Evolutionary conservation across 805 yeast genomes (phyloP).

Genomic region (Starmerella khaoyaiensis): DNA sequence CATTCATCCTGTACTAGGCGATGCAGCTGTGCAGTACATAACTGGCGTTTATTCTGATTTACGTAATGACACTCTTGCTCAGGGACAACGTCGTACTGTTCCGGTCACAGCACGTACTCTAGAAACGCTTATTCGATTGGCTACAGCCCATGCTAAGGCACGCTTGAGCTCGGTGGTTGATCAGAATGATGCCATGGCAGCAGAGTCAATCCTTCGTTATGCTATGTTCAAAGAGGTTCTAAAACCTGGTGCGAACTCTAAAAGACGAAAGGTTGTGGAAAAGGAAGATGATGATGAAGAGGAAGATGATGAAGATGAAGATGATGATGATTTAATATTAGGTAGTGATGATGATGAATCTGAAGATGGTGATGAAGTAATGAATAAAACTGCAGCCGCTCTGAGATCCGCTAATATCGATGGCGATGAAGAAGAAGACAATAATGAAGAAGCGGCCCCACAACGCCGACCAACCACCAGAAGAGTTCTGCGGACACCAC

Average conservation of each 20-base stretch:
- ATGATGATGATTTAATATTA: constrained; percentile 35
- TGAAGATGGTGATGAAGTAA: constrained; percentile 8
- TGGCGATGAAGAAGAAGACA: constrained; percentile 1
- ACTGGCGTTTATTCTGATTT: constrained; percentile 67
- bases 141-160: constrained; percentile 96
- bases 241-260: constrained; percentile 28
- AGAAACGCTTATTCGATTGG: constrained; percentile 84
- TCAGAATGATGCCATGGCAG: constrained; percentile 67
- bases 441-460: constrained; percentile 1
- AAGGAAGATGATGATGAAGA: constrained; percentile 24
- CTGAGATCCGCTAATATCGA: constrained; percentile 9
- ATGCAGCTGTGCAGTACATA: constrained; percentile 65
- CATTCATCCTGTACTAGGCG: constrained; percentile 64
- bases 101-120: constrained; percentile 98
- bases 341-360: constrained; percentile 35
- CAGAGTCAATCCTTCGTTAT: constrained; percentile 71
- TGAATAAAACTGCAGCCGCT: constrained; percentile 11
- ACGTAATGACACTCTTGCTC: constrained; percentile 53
- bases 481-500: constrained; percentile 18
- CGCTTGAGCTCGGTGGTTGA: constrained; percentile 67
- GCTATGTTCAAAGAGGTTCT: constrained; percentile 71
- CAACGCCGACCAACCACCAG: constrained; percentile 10
- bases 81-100: constrained; percentile 48
- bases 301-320: constrained; percentile 24
- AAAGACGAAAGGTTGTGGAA: constrained; percentile 24